Conservation (phyloP, 2,329 filamentous ascomycete species). For the Curvularia hawaiiensis region DNA sequence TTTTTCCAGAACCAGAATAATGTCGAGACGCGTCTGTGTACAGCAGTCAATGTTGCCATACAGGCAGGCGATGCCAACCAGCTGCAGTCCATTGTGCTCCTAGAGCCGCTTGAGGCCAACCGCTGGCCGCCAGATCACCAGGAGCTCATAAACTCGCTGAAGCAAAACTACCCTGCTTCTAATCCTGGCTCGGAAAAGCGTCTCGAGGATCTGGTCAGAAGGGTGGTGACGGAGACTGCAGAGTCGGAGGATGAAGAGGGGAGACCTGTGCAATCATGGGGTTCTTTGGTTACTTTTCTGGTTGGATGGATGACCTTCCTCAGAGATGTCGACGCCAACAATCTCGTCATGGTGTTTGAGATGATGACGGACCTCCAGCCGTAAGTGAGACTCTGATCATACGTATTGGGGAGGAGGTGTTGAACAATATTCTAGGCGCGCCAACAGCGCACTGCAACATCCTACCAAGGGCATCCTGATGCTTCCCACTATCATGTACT, state of each 20-base stretch:
- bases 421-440: conserved; percentile 59
- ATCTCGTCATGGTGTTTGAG: conserved; percentile 76
- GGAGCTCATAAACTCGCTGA: conserved; percentile 36
- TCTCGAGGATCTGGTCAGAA: conserved; percentile 32
- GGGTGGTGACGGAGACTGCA: conserved; percentile 48
- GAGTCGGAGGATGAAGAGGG: conserved; percentile 66
- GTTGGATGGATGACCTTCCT: conserved; percentile 81
- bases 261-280: conserved; percentile 65
- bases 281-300: conserved; percentile 77
- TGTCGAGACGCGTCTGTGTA: conserved; percentile 36
- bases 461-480: conserved; percentile 80
- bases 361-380: conserved; percentile 75
- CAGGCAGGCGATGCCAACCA: conserved; percentile 27
- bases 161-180: conserved; percentile 29
- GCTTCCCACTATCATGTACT: conserved; percentile 80
- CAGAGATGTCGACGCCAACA: conserved; percentile 77
- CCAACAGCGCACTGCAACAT: conserved; percentile 80
- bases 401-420: neutral
- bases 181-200: conserved; percentile 25
- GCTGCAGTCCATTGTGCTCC: conserved; percentile 35
- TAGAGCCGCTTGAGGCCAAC: conserved; percentile 31
- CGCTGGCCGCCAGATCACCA: conserved; percentile 34
- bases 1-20: conserved; percentile 28
- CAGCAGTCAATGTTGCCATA: conserved; percentile 36
- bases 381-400: conserved; percentile 55